phyloP scores from a whole-genome alignment of 108 stramenopile species.

The Skeletonema marinoi region DNA sequence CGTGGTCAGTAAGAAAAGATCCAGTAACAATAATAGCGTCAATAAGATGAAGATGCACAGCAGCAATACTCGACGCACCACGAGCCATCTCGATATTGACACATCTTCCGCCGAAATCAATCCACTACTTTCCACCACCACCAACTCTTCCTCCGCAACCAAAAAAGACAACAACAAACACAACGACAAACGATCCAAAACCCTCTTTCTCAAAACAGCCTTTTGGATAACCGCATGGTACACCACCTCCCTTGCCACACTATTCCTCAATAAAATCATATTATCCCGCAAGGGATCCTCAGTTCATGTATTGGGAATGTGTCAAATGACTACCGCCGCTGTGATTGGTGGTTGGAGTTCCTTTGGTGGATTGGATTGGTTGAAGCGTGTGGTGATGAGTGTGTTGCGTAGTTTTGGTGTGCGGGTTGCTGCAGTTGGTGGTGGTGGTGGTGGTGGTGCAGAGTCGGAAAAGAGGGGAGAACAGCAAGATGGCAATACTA shows the following conservation, averaged over 20 bases:
- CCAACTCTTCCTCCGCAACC: background rate
- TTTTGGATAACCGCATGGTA: constrained; percentile 51
- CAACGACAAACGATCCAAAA: constrained; percentile 31
- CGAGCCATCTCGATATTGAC: too few species aligned
- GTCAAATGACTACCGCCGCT: constrained; percentile 54
- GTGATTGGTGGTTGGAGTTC: constrained; percentile 50
- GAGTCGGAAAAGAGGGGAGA: background rate
- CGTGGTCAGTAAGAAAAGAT: too few species aligned
- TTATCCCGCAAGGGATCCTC: constrained; percentile 22
- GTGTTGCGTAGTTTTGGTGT: background rate
- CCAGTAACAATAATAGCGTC: too few species aligned
- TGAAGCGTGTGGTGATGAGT: background rate
- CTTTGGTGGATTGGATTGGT: constrained; percentile 20
- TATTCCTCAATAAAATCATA: constrained; percentile 54
- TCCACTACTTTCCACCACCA: too few species aligned
- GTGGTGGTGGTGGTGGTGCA: background rate
- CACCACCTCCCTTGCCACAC: constrained; percentile 41
- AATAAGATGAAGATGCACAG: too few species aligned
- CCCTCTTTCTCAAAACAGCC: constrained; percentile 40
- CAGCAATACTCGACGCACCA: too few species aligned
- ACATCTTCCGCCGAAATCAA: too few species aligned
- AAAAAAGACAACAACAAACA: constrained; percentile 4
- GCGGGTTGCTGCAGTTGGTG: background rate
- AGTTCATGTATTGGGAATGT: constrained; percentile 50
- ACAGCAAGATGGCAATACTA: background rate